phyloP scores from a whole-genome alignment of 1,284 basidiomycete genomes.

The Cryptococcus wingfieldii region DNA sequence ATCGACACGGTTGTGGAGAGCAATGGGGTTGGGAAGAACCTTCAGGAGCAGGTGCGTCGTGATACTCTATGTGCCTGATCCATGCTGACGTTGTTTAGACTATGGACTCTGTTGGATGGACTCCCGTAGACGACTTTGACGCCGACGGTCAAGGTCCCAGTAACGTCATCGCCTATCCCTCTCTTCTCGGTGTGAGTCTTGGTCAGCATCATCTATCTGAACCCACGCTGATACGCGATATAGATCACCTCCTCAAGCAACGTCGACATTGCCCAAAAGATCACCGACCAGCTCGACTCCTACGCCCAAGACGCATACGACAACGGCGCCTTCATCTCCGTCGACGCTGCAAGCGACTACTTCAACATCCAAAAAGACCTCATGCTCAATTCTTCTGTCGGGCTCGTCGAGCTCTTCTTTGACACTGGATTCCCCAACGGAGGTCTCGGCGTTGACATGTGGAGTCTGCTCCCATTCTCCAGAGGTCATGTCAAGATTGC shows the following conservation, averaged over 20 bases:
- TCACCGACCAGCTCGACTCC: slow-evolving; percentile 15
- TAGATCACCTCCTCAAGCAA: slow-evolving; percentile 12
- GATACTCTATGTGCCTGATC: too few relatives aligned
- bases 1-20: slow-evolving; percentile 17
- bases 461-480: slow-evolving; percentile 45
- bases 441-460: slow-evolving; percentile 43
- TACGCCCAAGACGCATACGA: slow-evolving; percentile 41
- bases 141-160: slow-evolving; percentile 16
- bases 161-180: slow-evolving; percentile 19
- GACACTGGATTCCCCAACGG: slow-evolving; percentile 19
- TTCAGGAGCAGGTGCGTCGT: slow-evolving; percentile 26
- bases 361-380: slow-evolving; percentile 43
- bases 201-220: too few relatives aligned
- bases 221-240: too few relatives aligned
- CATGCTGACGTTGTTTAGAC: slow-evolving; percentile 11
- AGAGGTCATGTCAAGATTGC: slow-evolving; percentile 42
- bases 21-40: slow-evolving; percentile 26
- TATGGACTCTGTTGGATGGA: slow-evolving; percentile 24
- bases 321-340: slow-evolving; percentile 31
- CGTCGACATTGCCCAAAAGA: slow-evolving; percentile 9
- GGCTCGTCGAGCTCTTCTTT: slow-evolving; percentile 22
- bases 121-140: slow-evolving; percentile 19
- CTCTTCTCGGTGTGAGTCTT: slow-evolving; percentile 9
- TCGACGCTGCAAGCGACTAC: slow-evolving; percentile 28
- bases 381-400: slow-evolving; percentile 39